Evolutionary conservation across 257 asterid genomes (phyloP).

Genomic region (Fraxinus cuspidata): DNA sequence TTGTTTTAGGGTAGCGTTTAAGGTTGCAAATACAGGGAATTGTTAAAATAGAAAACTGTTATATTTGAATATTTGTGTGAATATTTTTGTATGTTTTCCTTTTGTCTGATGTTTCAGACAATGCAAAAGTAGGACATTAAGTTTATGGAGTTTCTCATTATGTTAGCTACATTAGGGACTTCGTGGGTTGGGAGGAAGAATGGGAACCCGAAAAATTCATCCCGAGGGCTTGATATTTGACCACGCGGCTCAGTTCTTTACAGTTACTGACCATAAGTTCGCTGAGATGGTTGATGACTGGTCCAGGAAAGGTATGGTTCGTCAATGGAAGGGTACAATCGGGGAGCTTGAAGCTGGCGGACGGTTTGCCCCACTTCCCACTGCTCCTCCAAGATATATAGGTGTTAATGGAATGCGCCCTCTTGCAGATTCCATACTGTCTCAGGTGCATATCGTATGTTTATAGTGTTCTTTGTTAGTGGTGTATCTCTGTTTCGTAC

Average conservation of each 20-base stretch:
- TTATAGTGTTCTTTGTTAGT: neutral
- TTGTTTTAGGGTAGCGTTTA: constrained; percentile 1
- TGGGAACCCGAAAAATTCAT: constrained; percentile 83
- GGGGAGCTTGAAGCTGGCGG: constrained; percentile 89
- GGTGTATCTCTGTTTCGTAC: neutral
- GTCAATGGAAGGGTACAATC: constrained; percentile 61
- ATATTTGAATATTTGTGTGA: neutral
- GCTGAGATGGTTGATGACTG: constrained; percentile 71
- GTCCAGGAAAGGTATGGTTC: constrained; percentile 69
- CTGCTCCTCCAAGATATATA: constrained; percentile 64
- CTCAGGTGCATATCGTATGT: constrained; percentile 54
- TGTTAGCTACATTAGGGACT: constrained; percentile 62
- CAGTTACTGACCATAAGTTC: constrained; percentile 65
- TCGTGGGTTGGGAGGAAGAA: constrained; percentile 93
- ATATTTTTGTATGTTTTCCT: neutral
- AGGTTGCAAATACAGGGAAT: neutral
- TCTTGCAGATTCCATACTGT: constrained; percentile 76
- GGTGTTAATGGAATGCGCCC: constrained; percentile 89
- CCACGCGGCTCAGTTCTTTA: constrained; percentile 96
- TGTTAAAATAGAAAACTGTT: neutral
- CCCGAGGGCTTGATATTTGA: constrained; percentile 72
- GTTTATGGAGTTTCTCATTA: constrained; percentile 31
- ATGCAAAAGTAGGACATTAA: constrained; percentile 14
- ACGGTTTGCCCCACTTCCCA: constrained; percentile 54
- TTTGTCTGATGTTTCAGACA: neutral